Evolutionary conservation across 805 yeast species (phyloP), one percentile per base, ranked within the genome.

Genomic region (Hanseniaspora meyeri): DNA sequence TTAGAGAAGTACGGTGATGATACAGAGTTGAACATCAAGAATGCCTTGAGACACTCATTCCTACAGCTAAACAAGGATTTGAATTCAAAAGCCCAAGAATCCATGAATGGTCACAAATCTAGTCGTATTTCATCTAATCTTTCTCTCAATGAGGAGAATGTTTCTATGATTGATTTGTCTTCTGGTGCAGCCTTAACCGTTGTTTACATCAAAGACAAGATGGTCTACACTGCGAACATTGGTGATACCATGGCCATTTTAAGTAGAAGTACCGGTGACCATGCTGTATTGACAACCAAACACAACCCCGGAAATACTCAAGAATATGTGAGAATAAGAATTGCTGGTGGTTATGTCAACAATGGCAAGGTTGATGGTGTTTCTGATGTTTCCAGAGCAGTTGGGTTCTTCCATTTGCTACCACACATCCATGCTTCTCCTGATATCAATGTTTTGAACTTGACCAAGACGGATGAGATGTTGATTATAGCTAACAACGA

Each of bases 381-480:
- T 32, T 76, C 87, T 16, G 83, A 81, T 50, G 86, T 89, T 50
- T 87, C 96, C 1, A 78, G 97, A 62, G 95, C 96, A 36, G 90
- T 88, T 54, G 99, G 99, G 0, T 90, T 85, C 65, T 84, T 85
- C 67, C 85, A 85, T 61, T 75, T 84, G 60, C 74, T 89, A 46
- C 96, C 97, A 1, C 95, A 88, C 65, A 80, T 91, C 31, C 88
- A 85, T 65, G 85, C 95, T 0, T 88, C 87, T 1, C 97, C 98
- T 1, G 85, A 83, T 63, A 81, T 88, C 31, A 74, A 81, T 14
- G 81, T 79, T 53, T 71, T 80, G 24, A 74, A 77, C 32, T 67
- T 87, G 36, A 74, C 84, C 0, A 79, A 80, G 50, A 75, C 82
- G n/a, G 95, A 87, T 65, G 96, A 88, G 60, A 81, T 86, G 76